Conservation (phyloP, 1,284 basidiomycete genomes). For the Naganishia liquefaciens region DNA sequence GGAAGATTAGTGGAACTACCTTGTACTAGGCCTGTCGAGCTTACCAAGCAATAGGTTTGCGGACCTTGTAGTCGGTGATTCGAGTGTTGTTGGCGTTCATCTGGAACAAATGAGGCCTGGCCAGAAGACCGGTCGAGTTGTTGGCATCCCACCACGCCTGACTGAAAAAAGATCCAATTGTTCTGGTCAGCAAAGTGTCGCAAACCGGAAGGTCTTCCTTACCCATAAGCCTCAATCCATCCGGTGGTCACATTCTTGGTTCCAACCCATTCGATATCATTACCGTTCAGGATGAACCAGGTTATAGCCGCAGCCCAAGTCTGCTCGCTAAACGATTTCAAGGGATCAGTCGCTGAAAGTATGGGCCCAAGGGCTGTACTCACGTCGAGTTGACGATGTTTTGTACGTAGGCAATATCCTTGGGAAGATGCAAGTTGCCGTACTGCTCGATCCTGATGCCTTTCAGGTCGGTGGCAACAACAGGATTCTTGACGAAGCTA, state of each 20-base stretch:
- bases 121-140: slow-evolving; percentile 45
- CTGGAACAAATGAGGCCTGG: slow-evolving; percentile 57
- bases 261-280: slow-evolving; percentile 36
- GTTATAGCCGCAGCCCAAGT: slow-evolving; percentile 32
- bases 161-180: slow-evolving; percentile 44
- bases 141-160: slow-evolving; percentile 60
- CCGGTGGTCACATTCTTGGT: slow-evolving; percentile 39
- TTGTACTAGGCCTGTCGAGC: slow-evolving; percentile 3
- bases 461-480: slow-evolving; percentile 37
- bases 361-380: slow-evolving; percentile 40
- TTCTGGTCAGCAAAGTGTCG: neutral
- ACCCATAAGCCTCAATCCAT: slow-evolving; percentile 40
- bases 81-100: slow-evolving; percentile 58
- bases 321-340: neutral
- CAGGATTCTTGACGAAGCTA: slow-evolving; percentile 40
- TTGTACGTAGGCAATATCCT: slow-evolving; percentile 56
- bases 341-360: neutral
- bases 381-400: slow-evolving; percentile 44
- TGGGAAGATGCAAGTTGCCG: slow-evolving; percentile 58
- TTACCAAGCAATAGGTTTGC: slow-evolving; percentile 59
- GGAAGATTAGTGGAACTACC: neutral
- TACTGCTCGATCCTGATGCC: slow-evolving; percentile 58
- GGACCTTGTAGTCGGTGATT: slow-evolving; percentile 56
- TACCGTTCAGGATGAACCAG: slow-evolving; percentile 38
- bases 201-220: slow-evolving; percentile 1